Evolutionary conservation across 441 rosid genomes (phyloP).

Genomic region (Corymbia calophylla): DNA sequence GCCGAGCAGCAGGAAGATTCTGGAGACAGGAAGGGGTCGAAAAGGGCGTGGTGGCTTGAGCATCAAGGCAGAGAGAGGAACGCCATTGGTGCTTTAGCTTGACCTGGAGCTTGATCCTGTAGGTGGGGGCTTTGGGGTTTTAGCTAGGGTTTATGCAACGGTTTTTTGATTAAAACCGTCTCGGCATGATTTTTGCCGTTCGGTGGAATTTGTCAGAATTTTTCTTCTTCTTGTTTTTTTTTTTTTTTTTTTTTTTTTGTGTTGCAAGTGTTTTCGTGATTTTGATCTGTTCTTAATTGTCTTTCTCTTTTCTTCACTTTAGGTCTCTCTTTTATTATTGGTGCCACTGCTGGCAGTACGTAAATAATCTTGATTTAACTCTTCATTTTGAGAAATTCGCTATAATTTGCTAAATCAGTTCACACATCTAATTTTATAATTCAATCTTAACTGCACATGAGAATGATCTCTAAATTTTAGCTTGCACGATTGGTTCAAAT

Average conservation of each 20-base stretch:
- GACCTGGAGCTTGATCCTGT: background rate
- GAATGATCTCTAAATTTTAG: too few species aligned
- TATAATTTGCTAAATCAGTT: too few species aligned
- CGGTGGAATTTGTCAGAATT: background rate
- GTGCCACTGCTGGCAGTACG: background rate
- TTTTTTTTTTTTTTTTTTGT: fast-evolving
- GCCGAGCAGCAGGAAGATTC: background rate
- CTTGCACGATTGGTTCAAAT: too few species aligned
- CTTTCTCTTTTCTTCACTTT: background rate
- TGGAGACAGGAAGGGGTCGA: background rate
- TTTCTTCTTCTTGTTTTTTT: background rate
- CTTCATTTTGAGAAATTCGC: too few species aligned
- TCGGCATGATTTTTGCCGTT: background rate
- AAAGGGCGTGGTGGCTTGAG: background rate
- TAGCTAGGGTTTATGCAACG: background rate
- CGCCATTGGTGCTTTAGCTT: background rate
- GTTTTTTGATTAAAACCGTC: background rate
- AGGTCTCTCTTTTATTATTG: background rate
- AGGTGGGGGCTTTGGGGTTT: background rate
- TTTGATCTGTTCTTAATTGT: background rate
- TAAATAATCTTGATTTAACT: too few species aligned
- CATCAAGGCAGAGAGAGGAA: background rate
- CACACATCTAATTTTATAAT: too few species aligned
- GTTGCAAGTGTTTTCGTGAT: background rate
- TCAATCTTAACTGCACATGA: too few species aligned